These are phyloP conservation scores for Sarocladium strictum DNA, from an alignment of 2,329 filamentous ascomycete species.

Conservation along the genomic window DNA sequence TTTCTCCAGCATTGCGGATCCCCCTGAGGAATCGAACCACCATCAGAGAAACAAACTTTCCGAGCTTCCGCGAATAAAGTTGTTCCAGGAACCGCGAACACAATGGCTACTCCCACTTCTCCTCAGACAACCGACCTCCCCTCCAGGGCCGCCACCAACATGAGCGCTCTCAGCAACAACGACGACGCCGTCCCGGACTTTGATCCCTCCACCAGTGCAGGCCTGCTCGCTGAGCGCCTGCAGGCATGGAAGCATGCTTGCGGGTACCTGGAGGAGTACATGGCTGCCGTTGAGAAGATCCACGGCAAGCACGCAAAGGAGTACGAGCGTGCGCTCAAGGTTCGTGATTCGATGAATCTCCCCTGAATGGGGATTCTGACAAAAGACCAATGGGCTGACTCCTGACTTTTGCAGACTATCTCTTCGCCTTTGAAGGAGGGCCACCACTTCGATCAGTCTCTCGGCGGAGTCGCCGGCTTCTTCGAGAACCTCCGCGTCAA, in stretches of 20 bases:
- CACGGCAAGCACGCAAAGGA: constrained; percentile 85
- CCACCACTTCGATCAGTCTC: constrained; percentile 84
- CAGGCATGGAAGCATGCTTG: constrained; percentile 96
- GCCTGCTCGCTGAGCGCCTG: constrained; percentile 77
- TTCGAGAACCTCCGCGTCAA: constrained; percentile 94
- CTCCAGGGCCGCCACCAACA: constrained; percentile 39
- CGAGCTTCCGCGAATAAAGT: too few relatives aligned
- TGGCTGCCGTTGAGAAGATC: constrained; percentile 77
- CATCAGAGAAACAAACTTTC: too few relatives aligned
- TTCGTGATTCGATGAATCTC: too few relatives aligned
- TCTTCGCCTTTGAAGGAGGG: constrained; percentile 80
- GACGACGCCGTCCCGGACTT: constrained; percentile 55
- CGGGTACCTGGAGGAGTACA: constrained; percentile 85
- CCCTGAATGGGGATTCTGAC: too few relatives aligned
- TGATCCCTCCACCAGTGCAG: constrained; percentile 60
- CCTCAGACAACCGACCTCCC: constrained; percentile 30
- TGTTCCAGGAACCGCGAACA: background rate
- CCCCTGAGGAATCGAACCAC: too few relatives aligned
- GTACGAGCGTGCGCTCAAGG: constrained; percentile 91
- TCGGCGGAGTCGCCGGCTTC: constrained; percentile 82
- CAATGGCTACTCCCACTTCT: constrained; percentile 23
- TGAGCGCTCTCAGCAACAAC: constrained; percentile 33
- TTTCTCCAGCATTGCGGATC: too few relatives aligned
- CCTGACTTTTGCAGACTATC: constrained; percentile 63
- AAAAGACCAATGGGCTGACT: too few relatives aligned